A percentile compares a stretch with the other conserved stretches of the same genome.
Evolutionary conservation across 129 eudicot genomes (phyloP).

Genomic region (Silybum marianum): DNA sequence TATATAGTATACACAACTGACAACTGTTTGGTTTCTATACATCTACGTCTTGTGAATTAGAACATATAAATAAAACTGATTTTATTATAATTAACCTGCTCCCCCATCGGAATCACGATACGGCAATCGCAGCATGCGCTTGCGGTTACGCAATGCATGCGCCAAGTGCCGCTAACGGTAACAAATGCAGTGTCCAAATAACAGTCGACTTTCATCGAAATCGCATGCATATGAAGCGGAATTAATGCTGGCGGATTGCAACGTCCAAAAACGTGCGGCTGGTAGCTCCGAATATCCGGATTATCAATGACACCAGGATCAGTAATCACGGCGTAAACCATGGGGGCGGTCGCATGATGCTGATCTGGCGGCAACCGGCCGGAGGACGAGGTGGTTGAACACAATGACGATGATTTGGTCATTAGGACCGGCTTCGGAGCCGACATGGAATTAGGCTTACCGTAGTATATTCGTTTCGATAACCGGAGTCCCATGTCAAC

Average conservation of each 20-base stretch:
- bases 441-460: conserved; percentile 22
- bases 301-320: conserved; percentile 77
- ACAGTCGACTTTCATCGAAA: conserved; percentile 66
- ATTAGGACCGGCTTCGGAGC: conserved; percentile 28
- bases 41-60: not conserved
- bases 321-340: conserved; percentile 74
- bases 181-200: conserved; percentile 77
- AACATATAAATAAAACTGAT: not conserved
- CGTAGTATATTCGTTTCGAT: conserved; percentile 72
- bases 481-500: conserved; percentile 66
- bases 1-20: too few relatives aligned
- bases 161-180: conserved; percentile 67
- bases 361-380: conserved; percentile 22
- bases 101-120: conserved; percentile 81
- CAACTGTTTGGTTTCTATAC: not conserved
- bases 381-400: conserved; percentile 21
- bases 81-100: conserved; percentile 46
- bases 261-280: conserved; percentile 85
- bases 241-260: conserved; percentile 85
- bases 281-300: conserved; percentile 89
- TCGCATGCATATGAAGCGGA: conserved; percentile 75
- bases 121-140: conserved; percentile 67
- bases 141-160: conserved; percentile 68
- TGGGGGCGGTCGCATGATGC: conserved; percentile 63
- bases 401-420: conserved; percentile 17